Evolutionary conservation across 2,329 filamentous ascomycete species (phyloP).

Genomic region (Nannizziopsis arthrosporioides): DNA sequence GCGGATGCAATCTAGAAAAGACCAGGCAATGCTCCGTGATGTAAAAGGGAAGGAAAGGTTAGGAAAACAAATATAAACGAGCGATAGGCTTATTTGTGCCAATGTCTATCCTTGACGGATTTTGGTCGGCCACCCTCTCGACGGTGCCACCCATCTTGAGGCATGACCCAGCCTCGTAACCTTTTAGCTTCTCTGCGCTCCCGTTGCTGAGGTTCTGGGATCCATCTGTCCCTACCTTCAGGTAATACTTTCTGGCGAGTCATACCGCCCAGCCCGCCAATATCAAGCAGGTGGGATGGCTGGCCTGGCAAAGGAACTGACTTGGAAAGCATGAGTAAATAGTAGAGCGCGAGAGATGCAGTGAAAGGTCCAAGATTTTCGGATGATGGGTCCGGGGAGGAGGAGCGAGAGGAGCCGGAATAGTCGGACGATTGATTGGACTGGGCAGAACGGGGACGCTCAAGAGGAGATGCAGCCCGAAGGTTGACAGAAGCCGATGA

Average conservation of each 20-base stretch:
- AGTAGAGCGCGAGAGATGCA: slow-evolving; percentile 50
- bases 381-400: slow-evolving; percentile 17
- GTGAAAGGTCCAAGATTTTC: slow-evolving; percentile 37
- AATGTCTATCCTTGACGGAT: slow-evolving; percentile 22
- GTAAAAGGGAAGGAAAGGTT: background rate
- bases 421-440: slow-evolving; percentile 25
- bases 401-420: slow-evolving; percentile 21
- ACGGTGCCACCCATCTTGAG: slow-evolving; percentile 49
- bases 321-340: slow-evolving; percentile 54
- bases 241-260: slow-evolving; percentile 44
- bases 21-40: background rate
- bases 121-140: slow-evolving; percentile 38
- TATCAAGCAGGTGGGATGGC: slow-evolving; percentile 47
- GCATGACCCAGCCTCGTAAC: slow-evolving; percentile 50
- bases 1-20: background rate
- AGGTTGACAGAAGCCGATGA: slow-evolving; percentile 20
- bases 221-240: slow-evolving; percentile 49
- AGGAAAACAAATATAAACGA: background rate
- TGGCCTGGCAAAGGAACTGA: slow-evolving; percentile 48
- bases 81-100: slow-evolving; percentile 24
- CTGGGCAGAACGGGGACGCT: slow-evolving; percentile 16
- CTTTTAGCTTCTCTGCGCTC: slow-evolving; percentile 51
- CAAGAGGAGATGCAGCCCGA: slow-evolving; percentile 6
- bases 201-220: slow-evolving; percentile 48
- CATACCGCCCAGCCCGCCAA: slow-evolving; percentile 47